Conservation (phyloP, 1,284 basidiomycete species). For the Rhizoctonia solani region DNA sequence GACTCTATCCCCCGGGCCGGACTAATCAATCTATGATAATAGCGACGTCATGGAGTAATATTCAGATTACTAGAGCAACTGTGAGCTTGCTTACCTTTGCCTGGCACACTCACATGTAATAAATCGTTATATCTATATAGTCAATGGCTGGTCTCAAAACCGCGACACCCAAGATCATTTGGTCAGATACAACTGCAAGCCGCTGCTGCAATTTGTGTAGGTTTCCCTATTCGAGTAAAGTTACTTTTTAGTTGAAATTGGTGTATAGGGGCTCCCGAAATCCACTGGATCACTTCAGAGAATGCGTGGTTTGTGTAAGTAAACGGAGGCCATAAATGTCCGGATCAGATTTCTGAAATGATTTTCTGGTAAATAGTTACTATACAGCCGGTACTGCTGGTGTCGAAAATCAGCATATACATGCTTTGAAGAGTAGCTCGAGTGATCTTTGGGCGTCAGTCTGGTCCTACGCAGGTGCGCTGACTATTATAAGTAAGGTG, state of each 20-base stretch:
- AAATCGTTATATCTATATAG: neutral
- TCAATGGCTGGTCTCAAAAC: constrained; percentile 49
- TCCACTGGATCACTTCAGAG: constrained; percentile 19
- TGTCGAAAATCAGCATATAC: constrained; percentile 47
- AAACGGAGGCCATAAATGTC: neutral
- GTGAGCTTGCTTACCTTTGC: constrained; percentile 1
- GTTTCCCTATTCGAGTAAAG: neutral
- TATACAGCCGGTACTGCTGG: constrained; percentile 48
- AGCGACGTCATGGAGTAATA: constrained; percentile 50
- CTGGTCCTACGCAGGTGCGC: constrained; percentile 11
- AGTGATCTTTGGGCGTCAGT: constrained; percentile 47
- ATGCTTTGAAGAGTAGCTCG: constrained; percentile 48
- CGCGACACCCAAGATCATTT: constrained; percentile 47
- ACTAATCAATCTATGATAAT: constrained; percentile 38
- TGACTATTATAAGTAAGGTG: neutral
- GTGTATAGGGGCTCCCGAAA: constrained; percentile 30
- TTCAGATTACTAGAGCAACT: constrained; percentile 50
- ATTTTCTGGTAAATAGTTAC: constrained; percentile 42
- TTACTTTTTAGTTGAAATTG: too few relatives aligned
- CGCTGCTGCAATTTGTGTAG: constrained; percentile 50
- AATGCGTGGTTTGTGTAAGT: constrained; percentile 30
- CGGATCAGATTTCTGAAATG: neutral
- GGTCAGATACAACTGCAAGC: constrained; percentile 47
- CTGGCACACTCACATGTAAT: neutral
- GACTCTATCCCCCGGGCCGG: too few relatives aligned